Percentiles rank a stretch among this genome's conserved stretches.
These are phyloP conservation scores for Candolleomyces eurysporus DNA, from an alignment of 768 basidiomycete genomes.

Conservation along the genomic window DNA sequence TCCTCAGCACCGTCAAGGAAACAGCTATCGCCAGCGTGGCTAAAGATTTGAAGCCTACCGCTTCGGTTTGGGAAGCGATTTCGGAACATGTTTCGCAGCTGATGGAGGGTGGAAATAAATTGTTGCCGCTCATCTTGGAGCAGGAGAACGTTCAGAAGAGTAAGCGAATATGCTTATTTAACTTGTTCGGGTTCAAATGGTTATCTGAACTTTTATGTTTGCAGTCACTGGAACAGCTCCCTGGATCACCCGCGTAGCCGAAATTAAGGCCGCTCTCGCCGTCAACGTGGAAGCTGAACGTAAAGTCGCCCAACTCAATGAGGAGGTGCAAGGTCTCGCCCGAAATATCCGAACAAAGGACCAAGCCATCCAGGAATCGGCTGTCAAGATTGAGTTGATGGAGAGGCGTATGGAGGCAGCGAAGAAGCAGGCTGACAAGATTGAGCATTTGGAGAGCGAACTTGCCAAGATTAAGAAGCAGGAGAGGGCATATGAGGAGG, in stretches of 20 bases:
- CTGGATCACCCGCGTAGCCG: conserved; percentile 79
- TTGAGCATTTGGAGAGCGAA: conserved; percentile 78
- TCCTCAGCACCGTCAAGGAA: conserved; percentile 71
- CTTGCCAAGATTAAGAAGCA: conserved; percentile 81
- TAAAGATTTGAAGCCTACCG: conserved; percentile 62
- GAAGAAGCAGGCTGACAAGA: conserved; percentile 86
- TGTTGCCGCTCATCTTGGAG: conserved; percentile 73
- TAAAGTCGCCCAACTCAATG: conserved; percentile 79
- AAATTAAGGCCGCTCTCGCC: conserved; percentile 79
- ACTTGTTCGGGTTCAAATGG: conserved; percentile 2
- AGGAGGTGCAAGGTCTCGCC: conserved; percentile 85
- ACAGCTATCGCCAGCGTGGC: conserved; percentile 70
- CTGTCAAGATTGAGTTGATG: conserved; percentile 93
- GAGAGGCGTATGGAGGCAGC: conserved; percentile 89
- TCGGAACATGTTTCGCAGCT: conserved; percentile 67
- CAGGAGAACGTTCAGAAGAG: conserved; percentile 76
- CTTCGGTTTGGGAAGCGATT: conserved; percentile 77
- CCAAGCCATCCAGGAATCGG: conserved; percentile 82
- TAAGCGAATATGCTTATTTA: conserved; percentile 33
- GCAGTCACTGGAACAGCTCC: conserved; percentile 75
- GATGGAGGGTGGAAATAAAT: conserved; percentile 63
- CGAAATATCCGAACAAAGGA: conserved; percentile 87
- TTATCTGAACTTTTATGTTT: neutral
- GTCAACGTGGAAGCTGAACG: conserved; percentile 92
- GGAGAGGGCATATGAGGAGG: conserved; percentile 87